A percentile compares a stretch with the other conserved stretches of the same genome.
Evolutionary conservation across 2,329 filamentous ascomycete genomes (phyloP).

Genomic region (Cercospora sp.): DNA sequence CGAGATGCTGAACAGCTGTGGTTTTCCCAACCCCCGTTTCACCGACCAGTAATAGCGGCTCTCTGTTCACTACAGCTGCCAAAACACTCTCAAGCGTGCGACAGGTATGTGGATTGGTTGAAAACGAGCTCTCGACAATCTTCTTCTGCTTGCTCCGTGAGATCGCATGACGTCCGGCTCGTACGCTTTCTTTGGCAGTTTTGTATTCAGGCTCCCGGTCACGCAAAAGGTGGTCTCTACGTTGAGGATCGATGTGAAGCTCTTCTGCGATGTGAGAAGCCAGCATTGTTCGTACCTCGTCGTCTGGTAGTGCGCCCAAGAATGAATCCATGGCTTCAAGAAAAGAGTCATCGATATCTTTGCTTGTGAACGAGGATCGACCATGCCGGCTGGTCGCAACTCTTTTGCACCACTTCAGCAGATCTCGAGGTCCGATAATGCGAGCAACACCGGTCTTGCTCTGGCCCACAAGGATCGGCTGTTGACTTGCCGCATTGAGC

Average conservation of each 20-base stretch:
- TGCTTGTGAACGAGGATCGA: conserved; percentile 63
- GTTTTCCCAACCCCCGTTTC: conserved; percentile 99
- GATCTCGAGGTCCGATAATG: conserved; percentile 69
- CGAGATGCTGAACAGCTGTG: conserved; percentile 89
- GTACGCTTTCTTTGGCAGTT: conserved; percentile 38
- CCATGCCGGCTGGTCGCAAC: conserved; percentile 65
- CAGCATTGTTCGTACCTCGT: conserved; percentile 59
- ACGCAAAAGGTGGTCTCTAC: conserved; percentile 73
- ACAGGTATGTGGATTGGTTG: conserved; percentile 81
- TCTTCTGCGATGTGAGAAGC: conserved; percentile 76
- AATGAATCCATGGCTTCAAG: conserved; percentile 94
- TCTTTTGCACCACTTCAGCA: conserved; percentile 88
- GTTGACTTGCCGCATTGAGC: conserved; percentile 43
- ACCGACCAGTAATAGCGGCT: conserved; percentile 91
- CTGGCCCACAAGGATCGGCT: conserved; percentile 43
- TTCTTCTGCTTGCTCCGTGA: conserved; percentile 22
- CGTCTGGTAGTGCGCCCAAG: conserved; percentile 72
- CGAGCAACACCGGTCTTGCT: conserved; percentile 59
- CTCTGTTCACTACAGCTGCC: conserved; percentile 76
- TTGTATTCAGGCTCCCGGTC: conserved; percentile 71
- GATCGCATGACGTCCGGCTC: conserved; percentile 36
- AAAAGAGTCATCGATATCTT: conserved; percentile 82
- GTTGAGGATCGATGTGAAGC: conserved; percentile 80
- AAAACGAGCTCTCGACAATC: conserved; percentile 64
- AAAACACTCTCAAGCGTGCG: conserved; percentile 85